Conservation (phyloP, 345 rosid species). For the Rhizophora apiculata region DNA sequence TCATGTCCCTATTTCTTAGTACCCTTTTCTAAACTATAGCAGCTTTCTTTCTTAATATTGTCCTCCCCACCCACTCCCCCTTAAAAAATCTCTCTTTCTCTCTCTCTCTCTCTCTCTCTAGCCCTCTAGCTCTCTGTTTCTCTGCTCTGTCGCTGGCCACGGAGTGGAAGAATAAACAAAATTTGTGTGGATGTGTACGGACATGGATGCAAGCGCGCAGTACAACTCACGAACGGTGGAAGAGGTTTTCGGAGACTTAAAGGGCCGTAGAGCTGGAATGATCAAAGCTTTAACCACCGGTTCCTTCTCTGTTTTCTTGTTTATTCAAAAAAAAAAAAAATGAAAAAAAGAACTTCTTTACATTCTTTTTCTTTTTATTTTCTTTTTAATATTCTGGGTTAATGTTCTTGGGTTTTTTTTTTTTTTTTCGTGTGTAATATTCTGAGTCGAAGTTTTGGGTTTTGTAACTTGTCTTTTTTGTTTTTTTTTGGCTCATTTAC, state of each 20-base stretch:
- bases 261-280: slow-evolving; percentile 72
- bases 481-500: too few relatives aligned
- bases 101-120: background rate
- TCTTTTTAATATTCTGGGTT: too few relatives aligned
- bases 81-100: too few relatives aligned
- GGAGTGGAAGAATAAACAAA: background rate
- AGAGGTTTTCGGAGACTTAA: slow-evolving; percentile 77
- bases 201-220: slow-evolving; percentile 59
- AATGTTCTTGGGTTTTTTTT: too few relatives aligned
- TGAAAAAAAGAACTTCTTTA: background rate
- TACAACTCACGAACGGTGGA: slow-evolving; percentile 67
- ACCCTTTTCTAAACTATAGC: background rate
- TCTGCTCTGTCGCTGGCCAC: background rate
- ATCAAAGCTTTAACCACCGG: slow-evolving; percentile 73
- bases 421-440: too few relatives aligned
- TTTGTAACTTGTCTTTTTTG: too few relatives aligned
- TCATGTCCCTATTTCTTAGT: background rate
- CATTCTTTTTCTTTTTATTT: background rate
- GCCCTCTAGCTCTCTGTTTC: background rate
- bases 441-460: too few relatives aligned
- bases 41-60: background rate
- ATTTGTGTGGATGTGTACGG: slow-evolving; percentile 18
- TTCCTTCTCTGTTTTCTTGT: slow-evolving; percentile 17
- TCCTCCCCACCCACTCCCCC: background rate
- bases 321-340: background rate